A percentile compares a stretch with the other conserved stretches of the same genome.
These are phyloP conservation scores for Dictyostelium firmibasis DNA, from an alignment of 78 protist genomes.

Conservation along the genomic window DNA sequence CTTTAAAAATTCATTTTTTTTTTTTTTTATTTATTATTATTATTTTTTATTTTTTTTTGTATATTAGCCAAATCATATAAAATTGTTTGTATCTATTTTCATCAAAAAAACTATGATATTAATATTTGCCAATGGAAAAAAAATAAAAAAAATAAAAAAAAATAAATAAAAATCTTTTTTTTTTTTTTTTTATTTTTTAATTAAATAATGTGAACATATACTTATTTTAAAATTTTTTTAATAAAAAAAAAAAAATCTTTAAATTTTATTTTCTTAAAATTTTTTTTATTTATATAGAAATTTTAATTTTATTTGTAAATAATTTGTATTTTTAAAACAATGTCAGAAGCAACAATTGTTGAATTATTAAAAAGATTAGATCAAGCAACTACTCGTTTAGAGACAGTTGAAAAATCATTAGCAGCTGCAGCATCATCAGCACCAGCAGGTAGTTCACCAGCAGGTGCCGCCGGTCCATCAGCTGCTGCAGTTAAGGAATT, in stretches of 20 bases:
- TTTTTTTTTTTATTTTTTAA: neutral
- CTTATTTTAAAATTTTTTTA: neutral
- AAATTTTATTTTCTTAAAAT: neutral
- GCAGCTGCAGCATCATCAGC: conserved; percentile 71
- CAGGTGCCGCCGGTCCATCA: conserved; percentile 24
- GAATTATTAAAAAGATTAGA: conserved; percentile 67
- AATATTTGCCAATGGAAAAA: neutral
- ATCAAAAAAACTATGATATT: neutral
- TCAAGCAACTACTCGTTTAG: conserved; percentile 62
- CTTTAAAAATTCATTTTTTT: neutral
- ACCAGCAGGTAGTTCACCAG: conserved; percentile 56
- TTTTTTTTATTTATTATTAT: neutral
- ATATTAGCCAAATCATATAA: neutral
- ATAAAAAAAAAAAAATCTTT: neutral
- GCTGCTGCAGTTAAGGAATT: conserved; percentile 74
- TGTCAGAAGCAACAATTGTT: conserved; percentile 50
- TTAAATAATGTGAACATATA: neutral
- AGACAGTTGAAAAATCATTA: conserved; percentile 65
- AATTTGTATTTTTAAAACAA: neutral
- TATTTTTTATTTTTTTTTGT: neutral
- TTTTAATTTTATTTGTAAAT: neutral
- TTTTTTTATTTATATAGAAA: neutral
- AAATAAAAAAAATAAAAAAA: neutral
- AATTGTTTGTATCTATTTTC: neutral
- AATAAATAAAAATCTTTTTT: neutral